These are phyloP conservation scores for Aspergillus sp. DNA, from an alignment of 2,329 filamentous ascomycete species.

Conservation along the genomic window DNA sequence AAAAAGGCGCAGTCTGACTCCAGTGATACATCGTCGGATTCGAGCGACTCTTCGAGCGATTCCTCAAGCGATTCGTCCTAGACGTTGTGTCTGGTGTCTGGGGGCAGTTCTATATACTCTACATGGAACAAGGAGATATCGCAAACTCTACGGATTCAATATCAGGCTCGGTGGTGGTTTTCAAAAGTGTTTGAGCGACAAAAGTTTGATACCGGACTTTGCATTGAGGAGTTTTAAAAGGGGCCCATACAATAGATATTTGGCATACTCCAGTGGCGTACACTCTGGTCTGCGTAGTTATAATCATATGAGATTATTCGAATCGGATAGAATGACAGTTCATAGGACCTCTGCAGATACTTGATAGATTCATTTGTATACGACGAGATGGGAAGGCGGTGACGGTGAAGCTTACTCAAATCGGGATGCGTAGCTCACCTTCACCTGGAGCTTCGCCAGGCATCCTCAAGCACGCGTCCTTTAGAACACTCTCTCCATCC, in stretches of 20 bases:
- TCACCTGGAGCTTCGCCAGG: slow-evolving; percentile 35
- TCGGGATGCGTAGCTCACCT: slow-evolving; percentile 12
- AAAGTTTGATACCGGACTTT: slow-evolving; percentile 15
- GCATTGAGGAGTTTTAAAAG: slow-evolving; percentile 5
- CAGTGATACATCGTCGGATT: slow-evolving; percentile 13
- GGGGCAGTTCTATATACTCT: background rate
- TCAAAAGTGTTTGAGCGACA: slow-evolving; percentile 8
- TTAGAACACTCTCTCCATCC: slow-evolving; percentile 19
- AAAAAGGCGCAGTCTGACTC: slow-evolving; percentile 14
- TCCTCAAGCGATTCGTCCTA: slow-evolving; percentile 11
- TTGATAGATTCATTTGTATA: background rate
- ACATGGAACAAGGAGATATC: too few relatives aligned
- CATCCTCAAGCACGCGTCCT: slow-evolving; percentile 37
- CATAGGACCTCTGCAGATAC: background rate
- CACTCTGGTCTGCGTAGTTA: background rate
- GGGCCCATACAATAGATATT: background rate
- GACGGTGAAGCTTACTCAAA: slow-evolving; percentile 30
- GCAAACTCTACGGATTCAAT: background rate
- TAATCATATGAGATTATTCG: background rate
- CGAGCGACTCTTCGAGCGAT: slow-evolving; percentile 16
- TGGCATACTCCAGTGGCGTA: background rate
- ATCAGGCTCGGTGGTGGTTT: background rate
- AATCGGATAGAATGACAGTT: background rate
- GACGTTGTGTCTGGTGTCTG: background rate
- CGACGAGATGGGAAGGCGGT: slow-evolving; percentile 27